These are phyloP conservation scores for Parietaria judaica DNA, from an alignment of 306 rosid species.

Conservation along the genomic window DNA sequence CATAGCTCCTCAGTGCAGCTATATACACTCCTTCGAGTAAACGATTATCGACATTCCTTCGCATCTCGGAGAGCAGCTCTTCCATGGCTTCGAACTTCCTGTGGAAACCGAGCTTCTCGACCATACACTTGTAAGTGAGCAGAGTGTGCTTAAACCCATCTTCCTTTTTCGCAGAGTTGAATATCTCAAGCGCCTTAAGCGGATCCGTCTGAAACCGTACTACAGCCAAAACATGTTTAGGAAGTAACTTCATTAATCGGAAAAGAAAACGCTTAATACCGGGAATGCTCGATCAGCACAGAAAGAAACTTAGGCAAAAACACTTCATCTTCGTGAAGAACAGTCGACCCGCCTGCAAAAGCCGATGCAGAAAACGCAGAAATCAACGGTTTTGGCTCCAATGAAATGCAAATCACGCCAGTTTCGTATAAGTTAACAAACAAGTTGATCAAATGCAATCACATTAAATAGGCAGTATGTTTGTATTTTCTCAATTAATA, in stretches of 20 bases:
- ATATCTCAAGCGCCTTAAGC: conserved; percentile 62
- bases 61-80: conserved; percentile 45
- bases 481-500: too few relatives aligned
- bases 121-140: conserved; percentile 57
- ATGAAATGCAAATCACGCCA: too few relatives aligned
- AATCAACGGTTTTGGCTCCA: too few relatives aligned
- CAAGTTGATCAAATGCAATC: too few relatives aligned
- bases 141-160: conserved; percentile 71
- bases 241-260: conserved; percentile 48
- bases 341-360: too few relatives aligned
- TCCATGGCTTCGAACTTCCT: conserved; percentile 74
- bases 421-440: too few relatives aligned
- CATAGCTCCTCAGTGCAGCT: conserved; percentile 65
- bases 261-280: too few relatives aligned
- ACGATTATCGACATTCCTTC: conserved; percentile 40
- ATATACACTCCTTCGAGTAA: conserved; percentile 67
- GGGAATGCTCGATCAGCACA: too few relatives aligned
- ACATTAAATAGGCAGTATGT: too few relatives aligned
- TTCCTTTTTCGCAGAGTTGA: conserved; percentile 57
- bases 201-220: conserved; percentile 60
- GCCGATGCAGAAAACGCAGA: too few relatives aligned
- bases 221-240: conserved; percentile 69
- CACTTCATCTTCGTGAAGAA: too few relatives aligned
- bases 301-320: too few relatives aligned
- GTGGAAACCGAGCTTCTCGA: conserved; percentile 71